phyloP scores from a whole-genome alignment of 352 stramenopile genomes.

The Thalassiosira ordinaria region DNA sequence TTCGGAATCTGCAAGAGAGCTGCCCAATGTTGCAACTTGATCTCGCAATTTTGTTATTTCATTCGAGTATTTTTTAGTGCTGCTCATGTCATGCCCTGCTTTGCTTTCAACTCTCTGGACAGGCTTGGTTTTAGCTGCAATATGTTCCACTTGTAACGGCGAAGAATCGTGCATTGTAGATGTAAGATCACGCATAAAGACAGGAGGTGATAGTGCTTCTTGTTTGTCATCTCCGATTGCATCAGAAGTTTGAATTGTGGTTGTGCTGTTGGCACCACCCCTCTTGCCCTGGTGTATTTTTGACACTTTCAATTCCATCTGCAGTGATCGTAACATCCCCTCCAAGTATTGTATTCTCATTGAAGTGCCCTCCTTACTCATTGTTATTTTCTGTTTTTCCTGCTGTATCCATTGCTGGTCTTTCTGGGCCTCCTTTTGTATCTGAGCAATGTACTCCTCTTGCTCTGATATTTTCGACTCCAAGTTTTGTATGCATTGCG shows the following conservation, averaged over 20 bases:
- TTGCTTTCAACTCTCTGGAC: not conserved
- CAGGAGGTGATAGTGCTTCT: conserved; percentile 4
- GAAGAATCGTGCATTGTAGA: not conserved
- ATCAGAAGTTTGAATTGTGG: too few species aligned
- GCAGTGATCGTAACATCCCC: conserved; percentile 37
- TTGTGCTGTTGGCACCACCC: not conserved
- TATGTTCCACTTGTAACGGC: not conserved
- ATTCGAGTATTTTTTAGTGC: too few species aligned
- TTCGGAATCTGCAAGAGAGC: conserved; percentile 45
- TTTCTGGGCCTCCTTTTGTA: conserved; percentile 22
- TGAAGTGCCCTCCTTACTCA: conserved; percentile 43
- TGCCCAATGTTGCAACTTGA: conserved; percentile 45
- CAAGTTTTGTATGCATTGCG: conserved; percentile 17
- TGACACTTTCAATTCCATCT: conserved; percentile 37
- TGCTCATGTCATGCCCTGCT: not conserved
- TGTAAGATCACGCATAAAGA: conserved; percentile 25
- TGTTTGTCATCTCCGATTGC: too few species aligned
- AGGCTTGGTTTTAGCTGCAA: not conserved
- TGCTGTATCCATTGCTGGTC: conserved; percentile 19
- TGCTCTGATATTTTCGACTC: conserved; percentile 33
- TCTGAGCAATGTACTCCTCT: conserved; percentile 13
- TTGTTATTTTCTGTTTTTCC: conserved; percentile 25
- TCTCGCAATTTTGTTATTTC: conserved; percentile 16
- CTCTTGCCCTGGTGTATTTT: not conserved
- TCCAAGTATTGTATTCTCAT: conserved; percentile 53